A percentile compares a stretch with the other conserved stretches of the same genome.
phyloP scores from a whole-genome alignment of 495 filamentous ascomycete species.

The Parachaetomium inaequale region DNA sequence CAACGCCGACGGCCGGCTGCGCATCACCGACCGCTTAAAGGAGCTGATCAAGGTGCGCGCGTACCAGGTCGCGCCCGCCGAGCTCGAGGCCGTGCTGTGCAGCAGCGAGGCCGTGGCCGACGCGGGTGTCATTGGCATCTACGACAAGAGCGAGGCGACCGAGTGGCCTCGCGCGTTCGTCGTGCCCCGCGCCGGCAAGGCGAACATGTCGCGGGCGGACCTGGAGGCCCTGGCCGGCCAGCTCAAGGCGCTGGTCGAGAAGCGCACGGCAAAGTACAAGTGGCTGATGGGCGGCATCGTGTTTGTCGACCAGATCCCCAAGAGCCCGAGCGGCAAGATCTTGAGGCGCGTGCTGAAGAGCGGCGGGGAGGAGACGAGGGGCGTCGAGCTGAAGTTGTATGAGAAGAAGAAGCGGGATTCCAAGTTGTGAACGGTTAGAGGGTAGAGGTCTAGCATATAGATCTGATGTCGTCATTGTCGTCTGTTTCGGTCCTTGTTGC shows the following conservation, averaged over 20 bases:
- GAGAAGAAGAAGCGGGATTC: conserved; percentile 28
- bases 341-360: conserved; percentile 52
- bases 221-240: conserved; percentile 46
- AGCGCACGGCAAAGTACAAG: conserved; percentile 61
- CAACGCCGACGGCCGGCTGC: conserved; percentile 56
- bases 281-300: conserved; percentile 63
- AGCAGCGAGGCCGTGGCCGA: conserved; percentile 54
- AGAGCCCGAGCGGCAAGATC: conserved; percentile 66
- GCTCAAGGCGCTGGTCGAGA: conserved; percentile 49
- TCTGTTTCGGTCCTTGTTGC: too few species aligned
- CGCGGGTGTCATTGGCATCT: conserved; percentile 63
- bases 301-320: conserved; percentile 61
- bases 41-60: conserved; percentile 77
- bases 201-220: conserved; percentile 53
- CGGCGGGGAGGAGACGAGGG: conserved; percentile 19
- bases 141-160: conserved; percentile 54
- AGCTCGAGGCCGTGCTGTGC: conserved; percentile 63
- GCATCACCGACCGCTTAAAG: conserved; percentile 74
- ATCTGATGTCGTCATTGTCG: too few species aligned
- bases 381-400: conserved; percentile 29
- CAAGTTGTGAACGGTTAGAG: conserved; percentile 20
- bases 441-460: neutral
- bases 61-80: conserved; percentile 65
- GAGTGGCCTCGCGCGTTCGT: conserved; percentile 34
- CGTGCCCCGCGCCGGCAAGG: conserved; percentile 33